Conservation (phyloP, 1,284 basidiomycete genomes). For the Anthracocystis setariae region DNA sequence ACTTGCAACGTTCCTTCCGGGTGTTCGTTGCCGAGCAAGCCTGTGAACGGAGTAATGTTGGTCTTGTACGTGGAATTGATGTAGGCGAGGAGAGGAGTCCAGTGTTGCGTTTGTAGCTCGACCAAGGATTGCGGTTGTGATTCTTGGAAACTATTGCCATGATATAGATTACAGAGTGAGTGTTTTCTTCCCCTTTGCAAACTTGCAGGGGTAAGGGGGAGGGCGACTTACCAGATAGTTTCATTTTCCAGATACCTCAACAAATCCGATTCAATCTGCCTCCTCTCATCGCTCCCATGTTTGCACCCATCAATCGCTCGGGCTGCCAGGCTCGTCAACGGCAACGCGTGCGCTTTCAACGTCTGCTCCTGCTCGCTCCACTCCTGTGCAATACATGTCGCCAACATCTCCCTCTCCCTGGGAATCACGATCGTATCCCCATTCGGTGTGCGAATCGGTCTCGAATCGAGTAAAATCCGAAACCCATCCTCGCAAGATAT, state of each 20-base stretch:
- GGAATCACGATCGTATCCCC: constrained; percentile 82
- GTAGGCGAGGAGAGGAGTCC: constrained; percentile 89
- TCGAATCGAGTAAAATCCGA: constrained; percentile 82
- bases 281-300: constrained; percentile 73
- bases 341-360: constrained; percentile 88
- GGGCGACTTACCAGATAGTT: constrained; percentile 80
- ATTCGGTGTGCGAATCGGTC: constrained; percentile 85
- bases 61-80: constrained; percentile 75
- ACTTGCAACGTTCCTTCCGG: constrained; percentile 12
- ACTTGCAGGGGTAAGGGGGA: neutral
- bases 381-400: constrained; percentile 88
- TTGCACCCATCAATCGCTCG: constrained; percentile 85
- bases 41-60: constrained; percentile 33
- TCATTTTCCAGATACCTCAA: constrained; percentile 93
- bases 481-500: constrained; percentile 66
- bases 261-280: constrained; percentile 78
- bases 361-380: constrained; percentile 92
- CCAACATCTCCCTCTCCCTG: constrained; percentile 76
- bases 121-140: constrained; percentile 80
- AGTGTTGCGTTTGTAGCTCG: constrained; percentile 82
- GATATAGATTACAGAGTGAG: neutral
- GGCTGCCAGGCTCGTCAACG: constrained; percentile 84
- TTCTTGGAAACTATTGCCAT: constrained; percentile 84
- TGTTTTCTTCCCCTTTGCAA: neutral
- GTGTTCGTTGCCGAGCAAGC: constrained; percentile 51